phyloP scores from a whole-genome alignment of 352 stramenopile species.

The Globisporangium ultimum region DNA sequence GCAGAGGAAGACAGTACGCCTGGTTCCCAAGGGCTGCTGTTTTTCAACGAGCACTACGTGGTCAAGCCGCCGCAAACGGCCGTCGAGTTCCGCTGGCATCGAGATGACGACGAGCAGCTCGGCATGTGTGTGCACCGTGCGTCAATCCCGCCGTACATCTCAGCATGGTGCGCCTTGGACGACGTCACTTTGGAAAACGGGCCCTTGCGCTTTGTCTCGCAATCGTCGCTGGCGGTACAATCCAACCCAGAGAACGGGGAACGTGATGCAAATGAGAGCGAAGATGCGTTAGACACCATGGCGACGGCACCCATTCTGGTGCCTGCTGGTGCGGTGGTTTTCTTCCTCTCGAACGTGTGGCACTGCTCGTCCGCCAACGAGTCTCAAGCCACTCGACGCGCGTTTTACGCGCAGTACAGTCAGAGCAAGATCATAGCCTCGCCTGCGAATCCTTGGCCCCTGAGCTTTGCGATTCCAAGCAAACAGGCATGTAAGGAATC shows the following conservation, averaged over 20 bases:
- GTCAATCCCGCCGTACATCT: slow-evolving; percentile 50
- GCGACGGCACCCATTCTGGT: slow-evolving; percentile 29
- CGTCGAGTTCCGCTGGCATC: slow-evolving; percentile 75
- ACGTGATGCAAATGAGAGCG: not conserved
- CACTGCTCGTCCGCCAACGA: slow-evolving; percentile 64
- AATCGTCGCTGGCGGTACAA: not conserved
- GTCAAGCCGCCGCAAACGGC: slow-evolving; percentile 53
- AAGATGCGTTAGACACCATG: slow-evolving; percentile 1
- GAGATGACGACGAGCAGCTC: slow-evolving; percentile 72
- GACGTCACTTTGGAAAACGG: slow-evolving; percentile 49
- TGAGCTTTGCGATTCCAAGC: slow-evolving; percentile 69
- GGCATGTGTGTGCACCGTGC: slow-evolving; percentile 63
- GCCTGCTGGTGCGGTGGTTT: slow-evolving; percentile 40
- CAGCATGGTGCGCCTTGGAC: slow-evolving; percentile 66
- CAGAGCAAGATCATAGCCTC: slow-evolving; percentile 39
- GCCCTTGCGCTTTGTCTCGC: slow-evolving; percentile 50
- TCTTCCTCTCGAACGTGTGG: slow-evolving; percentile 75
- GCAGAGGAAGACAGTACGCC: not conserved
- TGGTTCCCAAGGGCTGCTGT: slow-evolving; percentile 18
- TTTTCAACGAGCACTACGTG: slow-evolving; percentile 83
- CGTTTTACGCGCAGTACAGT: slow-evolving; percentile 78
- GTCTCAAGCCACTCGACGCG: slow-evolving; percentile 33
- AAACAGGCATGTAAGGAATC: not conserved
- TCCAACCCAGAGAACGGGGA: not conserved
- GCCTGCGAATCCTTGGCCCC: slow-evolving; percentile 27